Conservation (phyloP, 2,329 filamentous ascomycete species). For the Diaporthe sp. region DNA sequence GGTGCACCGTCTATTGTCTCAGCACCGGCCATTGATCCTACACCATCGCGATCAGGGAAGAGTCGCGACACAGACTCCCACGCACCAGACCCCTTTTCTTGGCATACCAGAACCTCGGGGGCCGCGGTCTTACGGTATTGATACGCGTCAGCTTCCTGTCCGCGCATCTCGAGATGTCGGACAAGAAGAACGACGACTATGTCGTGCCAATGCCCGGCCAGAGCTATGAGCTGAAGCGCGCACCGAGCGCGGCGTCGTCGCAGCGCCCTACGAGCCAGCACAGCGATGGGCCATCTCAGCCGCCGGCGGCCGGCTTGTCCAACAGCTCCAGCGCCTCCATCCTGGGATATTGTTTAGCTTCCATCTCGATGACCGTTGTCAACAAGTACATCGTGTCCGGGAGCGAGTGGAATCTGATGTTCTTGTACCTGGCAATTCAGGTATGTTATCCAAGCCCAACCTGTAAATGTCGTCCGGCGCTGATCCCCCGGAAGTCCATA, state of each 20-base stretch:
- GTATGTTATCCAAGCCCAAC: constrained; percentile 63
- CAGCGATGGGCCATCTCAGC: constrained; percentile 51
- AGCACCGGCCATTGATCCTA: neutral
- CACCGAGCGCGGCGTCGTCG: constrained; percentile 64
- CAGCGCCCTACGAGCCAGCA: constrained; percentile 47
- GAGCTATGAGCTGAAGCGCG: constrained; percentile 49
- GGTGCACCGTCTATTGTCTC: neutral
- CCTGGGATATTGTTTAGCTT: constrained; percentile 90
- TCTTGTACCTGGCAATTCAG: constrained; percentile 93
- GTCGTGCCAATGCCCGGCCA: constrained; percentile 75
- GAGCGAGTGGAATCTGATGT: constrained; percentile 92
- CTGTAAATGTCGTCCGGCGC: constrained; percentile 41
- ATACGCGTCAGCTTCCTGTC: neutral
- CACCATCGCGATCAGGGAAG: neutral
- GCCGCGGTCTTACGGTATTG: neutral
- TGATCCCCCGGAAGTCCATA: constrained; percentile 72
- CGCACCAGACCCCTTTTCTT: too few species aligned
- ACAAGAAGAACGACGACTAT: constrained; percentile 91
- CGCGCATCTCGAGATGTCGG: constrained; percentile 73
- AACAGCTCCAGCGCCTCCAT: constrained; percentile 86
- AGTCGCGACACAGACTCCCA: neutral
- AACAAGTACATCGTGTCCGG: constrained; percentile 99
- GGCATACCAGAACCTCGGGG: neutral
- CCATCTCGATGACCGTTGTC: constrained; percentile 97
- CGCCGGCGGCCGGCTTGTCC: constrained; percentile 66